These are phyloP conservation scores for Dactylellina sp. DNA, from an alignment of 2,329 filamentous ascomycete species.

Conservation along the genomic window DNA sequence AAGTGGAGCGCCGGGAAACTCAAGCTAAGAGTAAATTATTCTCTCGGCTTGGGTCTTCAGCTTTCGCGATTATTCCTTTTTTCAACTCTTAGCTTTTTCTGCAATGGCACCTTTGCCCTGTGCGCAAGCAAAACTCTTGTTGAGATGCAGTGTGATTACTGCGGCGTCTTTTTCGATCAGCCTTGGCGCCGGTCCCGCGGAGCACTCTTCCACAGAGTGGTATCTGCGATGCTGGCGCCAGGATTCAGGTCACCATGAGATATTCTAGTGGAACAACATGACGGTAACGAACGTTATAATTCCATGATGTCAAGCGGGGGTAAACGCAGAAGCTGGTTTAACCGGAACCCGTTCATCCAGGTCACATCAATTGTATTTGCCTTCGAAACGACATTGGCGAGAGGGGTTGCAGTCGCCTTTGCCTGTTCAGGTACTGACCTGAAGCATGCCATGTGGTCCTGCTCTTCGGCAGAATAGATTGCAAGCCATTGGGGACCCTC, in stretches of 20 bases:
- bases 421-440: slow-evolving; percentile 50
- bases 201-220: not conserved
- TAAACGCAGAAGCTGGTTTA: slow-evolving; percentile 43
- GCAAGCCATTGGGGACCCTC: not conserved
- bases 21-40: slow-evolving; percentile 26
- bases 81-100: slow-evolving; percentile 17
- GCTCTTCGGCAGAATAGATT: slow-evolving; percentile 54
- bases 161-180: slow-evolving; percentile 17
- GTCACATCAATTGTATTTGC: slow-evolving; percentile 16
- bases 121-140: slow-evolving; percentile 19
- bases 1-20: slow-evolving; percentile 49
- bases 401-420: slow-evolving; percentile 23
- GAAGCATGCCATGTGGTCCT: slow-evolving; percentile 49
- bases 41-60: slow-evolving; percentile 23
- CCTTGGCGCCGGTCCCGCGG: too few species aligned
- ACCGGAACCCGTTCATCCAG: slow-evolving; percentile 28
- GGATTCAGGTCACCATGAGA: not conserved
- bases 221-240: not conserved
- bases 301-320: slow-evolving; percentile 52
- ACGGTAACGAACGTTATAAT: slow-evolving; percentile 17
- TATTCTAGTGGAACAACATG: slow-evolving; percentile 4
- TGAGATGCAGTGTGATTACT: slow-evolving; percentile 54
- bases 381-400: slow-evolving; percentile 1
- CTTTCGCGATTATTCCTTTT: slow-evolving; percentile 38
- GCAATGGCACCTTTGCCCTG: slow-evolving; percentile 28